Evolutionary conservation across 2,329 filamentous ascomycete genomes (phyloP).

Genomic region (Aspergillus luchuensis): DNA sequence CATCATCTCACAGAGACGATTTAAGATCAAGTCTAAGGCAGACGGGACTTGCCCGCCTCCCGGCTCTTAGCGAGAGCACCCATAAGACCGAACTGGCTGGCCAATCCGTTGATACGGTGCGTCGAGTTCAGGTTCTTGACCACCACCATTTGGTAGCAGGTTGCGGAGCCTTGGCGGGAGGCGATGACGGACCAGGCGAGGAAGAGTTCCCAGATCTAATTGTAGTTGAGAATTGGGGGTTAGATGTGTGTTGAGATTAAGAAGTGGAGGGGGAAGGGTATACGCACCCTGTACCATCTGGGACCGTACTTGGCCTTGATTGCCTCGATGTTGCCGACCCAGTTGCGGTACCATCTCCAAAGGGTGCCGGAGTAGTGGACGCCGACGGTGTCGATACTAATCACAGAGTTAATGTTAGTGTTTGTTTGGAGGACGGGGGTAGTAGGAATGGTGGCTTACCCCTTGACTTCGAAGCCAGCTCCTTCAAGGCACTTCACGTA

Average conservation of each 20-base stretch:
- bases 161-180: constrained; percentile 72
- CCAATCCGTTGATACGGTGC: constrained; percentile 69
- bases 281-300: constrained; percentile 80
- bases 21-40: too few species aligned
- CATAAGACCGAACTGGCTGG: constrained; percentile 11
- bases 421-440: too few species aligned
- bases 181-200: constrained; percentile 75
- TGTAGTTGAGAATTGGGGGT: constrained; percentile 1
- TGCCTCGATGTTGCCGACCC: constrained; percentile 82
- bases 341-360: constrained; percentile 94
- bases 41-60: too few species aligned
- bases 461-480: constrained; percentile 80
- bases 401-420: too few species aligned
- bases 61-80: too few species aligned
- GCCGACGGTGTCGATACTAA: constrained; percentile 74
- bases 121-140: constrained; percentile 80
- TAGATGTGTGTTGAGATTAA: too few species aligned
- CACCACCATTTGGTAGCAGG: constrained; percentile 75
- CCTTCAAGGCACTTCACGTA: constrained; percentile 75
- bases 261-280: background rate
- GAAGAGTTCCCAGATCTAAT: constrained; percentile 78
- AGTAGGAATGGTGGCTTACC: constrained; percentile 26
- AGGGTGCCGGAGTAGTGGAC: constrained; percentile 89
- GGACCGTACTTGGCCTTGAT: constrained; percentile 84
- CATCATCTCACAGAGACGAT: too few species aligned